These are phyloP conservation scores for Spathaspora gorwiae DNA, from an alignment of 805 yeast genomes.

Conservation along the genomic window DNA sequence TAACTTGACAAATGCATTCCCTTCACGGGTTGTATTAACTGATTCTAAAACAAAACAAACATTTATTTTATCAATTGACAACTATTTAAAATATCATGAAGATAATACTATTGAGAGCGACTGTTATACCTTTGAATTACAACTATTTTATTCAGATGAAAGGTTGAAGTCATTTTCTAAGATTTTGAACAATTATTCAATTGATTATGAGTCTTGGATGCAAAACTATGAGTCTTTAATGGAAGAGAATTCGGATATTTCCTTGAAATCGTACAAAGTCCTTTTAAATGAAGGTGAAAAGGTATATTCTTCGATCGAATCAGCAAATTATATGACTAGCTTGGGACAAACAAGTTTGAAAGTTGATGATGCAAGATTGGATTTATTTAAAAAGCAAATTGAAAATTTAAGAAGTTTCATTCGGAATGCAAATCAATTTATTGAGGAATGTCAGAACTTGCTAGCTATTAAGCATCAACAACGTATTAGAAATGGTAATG, in stretches of 20 bases:
- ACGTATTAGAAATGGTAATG: constrained; percentile 36
- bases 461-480: constrained; percentile 50
- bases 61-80: constrained; percentile 26
- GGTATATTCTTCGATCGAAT: constrained; percentile 35
- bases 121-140: constrained; percentile 31
- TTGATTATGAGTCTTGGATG: constrained; percentile 51
- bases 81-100: constrained; percentile 22
- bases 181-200: constrained; percentile 36
- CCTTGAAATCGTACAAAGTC: constrained; percentile 41
- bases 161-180: constrained; percentile 36
- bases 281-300: constrained; percentile 55
- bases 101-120: neutral
- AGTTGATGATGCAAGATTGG: constrained; percentile 3
- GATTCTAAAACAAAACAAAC: constrained; percentile 24
- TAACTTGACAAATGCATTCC: constrained; percentile 46
- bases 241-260: constrained; percentile 38
- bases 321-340: constrained; percentile 15
- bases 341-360: constrained; percentile 1
- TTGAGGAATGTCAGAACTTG: constrained; percentile 50
- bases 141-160: constrained; percentile 50
- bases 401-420: constrained; percentile 39
- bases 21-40: constrained; percentile 46
- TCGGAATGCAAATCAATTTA: constrained; percentile 45
- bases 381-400: constrained; percentile 7
- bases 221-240: constrained; percentile 39